Percentiles rank a stretch among this genome's conserved stretches.
These are phyloP conservation scores for Saccharata proteae DNA, from an alignment of 2,329 filamentous ascomycete genomes.

Conservation along the genomic window DNA sequence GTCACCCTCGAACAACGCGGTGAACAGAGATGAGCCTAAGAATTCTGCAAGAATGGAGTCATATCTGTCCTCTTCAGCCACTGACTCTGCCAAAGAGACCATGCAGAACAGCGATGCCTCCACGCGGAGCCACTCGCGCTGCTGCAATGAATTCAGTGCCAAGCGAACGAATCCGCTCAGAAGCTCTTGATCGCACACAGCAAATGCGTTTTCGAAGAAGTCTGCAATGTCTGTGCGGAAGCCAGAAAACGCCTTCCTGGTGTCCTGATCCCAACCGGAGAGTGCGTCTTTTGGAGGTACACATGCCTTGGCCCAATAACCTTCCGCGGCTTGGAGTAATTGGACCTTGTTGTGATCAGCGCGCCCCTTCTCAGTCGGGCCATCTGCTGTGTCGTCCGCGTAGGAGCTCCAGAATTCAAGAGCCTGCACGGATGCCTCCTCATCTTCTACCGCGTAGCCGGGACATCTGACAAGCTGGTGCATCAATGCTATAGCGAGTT, in stretches of 20 bases:
- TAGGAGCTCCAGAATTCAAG: constrained; percentile 75
- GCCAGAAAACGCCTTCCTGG: constrained; percentile 55
- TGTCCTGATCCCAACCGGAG: constrained; percentile 56
- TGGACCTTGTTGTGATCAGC: constrained; percentile 41
- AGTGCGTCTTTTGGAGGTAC: constrained; percentile 50
- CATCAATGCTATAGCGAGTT: too few relatives aligned
- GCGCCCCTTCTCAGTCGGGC: constrained; percentile 23
- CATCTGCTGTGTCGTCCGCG: constrained; percentile 55
- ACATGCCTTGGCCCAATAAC: constrained; percentile 56
- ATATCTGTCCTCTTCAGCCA: constrained; percentile 43
- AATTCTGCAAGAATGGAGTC: constrained; percentile 49
- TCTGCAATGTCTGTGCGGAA: constrained; percentile 72
- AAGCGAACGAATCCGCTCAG: constrained; percentile 36
- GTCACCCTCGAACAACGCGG: constrained; percentile 29
- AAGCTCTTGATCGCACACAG: constrained; percentile 35
- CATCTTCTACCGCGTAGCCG: constrained; percentile 60
- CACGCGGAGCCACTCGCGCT: constrained; percentile 35
- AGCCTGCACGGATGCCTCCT: constrained; percentile 54
- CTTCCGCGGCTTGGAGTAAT: constrained; percentile 52
- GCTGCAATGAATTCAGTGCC: constrained; percentile 27
- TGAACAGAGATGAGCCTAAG: constrained; percentile 51
- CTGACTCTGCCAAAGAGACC: constrained; percentile 54
- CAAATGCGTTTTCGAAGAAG: constrained; percentile 59
- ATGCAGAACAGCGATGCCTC: constrained; percentile 49
- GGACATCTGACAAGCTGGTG: constrained; percentile 53